Evolutionary conservation across 1,139 yeast species (phyloP).

Genomic region (Yamadazyma taylorii): DNA sequence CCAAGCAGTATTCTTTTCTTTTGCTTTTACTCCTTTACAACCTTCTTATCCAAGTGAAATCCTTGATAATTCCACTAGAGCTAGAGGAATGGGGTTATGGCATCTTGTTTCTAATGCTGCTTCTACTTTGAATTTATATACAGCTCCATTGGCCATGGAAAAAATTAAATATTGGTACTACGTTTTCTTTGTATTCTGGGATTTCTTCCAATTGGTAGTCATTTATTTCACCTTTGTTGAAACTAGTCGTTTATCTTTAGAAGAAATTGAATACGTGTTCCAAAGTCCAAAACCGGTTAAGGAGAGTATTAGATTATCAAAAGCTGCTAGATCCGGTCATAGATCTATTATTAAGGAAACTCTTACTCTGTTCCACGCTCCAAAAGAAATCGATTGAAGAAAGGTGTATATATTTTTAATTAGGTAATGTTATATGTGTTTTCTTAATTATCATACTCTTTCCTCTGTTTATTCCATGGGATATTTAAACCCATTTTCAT

Average conservation of each 20-base stretch:
- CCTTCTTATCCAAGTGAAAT: constrained; percentile 23
- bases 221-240: constrained; percentile 29
- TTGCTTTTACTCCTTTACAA: constrained; percentile 22
- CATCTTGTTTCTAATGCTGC: constrained; percentile 19
- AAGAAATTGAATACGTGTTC: constrained; percentile 27
- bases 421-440: too few species aligned
- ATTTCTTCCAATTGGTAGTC: constrained; percentile 17
- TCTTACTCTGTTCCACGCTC: not conserved
- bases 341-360: constrained; percentile 1
- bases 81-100: constrained; percentile 17
- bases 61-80: constrained; percentile 18
- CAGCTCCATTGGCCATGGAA: constrained; percentile 22
- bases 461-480: constrained; percentile 34
- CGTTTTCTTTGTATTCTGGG: constrained; percentile 22
- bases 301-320: constrained; percentile 13
- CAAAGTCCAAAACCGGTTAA: constrained; percentile 8
- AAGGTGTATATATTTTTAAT: not conserved
- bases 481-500: constrained; percentile 40
- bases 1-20: constrained; percentile 19
- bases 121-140: constrained; percentile 19
- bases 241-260: constrained; percentile 26
- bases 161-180: constrained; percentile 21
- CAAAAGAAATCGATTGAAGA: not conserved
- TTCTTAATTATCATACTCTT: too few species aligned
- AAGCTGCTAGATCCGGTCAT: constrained; percentile 5